phyloP scores from a whole-genome alignment of 2,329 filamentous ascomycete species.

The Trichophyton simii region DNA sequence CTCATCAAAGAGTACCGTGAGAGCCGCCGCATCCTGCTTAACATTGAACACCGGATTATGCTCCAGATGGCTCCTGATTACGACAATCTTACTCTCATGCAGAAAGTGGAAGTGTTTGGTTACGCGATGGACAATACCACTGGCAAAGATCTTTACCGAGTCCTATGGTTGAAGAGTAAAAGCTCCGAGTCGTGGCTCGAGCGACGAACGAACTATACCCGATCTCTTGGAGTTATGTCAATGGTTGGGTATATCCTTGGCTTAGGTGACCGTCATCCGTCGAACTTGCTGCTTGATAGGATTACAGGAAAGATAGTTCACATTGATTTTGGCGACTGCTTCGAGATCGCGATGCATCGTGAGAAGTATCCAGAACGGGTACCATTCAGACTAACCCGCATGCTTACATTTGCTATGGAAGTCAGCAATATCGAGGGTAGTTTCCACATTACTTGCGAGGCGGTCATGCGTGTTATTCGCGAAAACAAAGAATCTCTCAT shows the following conservation, averaged over 20 bases:
- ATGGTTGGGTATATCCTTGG: constrained; percentile 99
- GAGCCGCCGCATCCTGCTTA: constrained; percentile 90
- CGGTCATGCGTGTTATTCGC: constrained; percentile 90
- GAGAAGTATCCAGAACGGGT: constrained; percentile 98
- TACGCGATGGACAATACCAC: constrained; percentile 99
- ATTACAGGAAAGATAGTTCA: constrained; percentile 95
- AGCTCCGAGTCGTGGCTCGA: constrained; percentile 97
- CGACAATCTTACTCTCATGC: constrained; percentile 96
- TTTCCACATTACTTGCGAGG: constrained; percentile 95
- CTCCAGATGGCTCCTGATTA: constrained; percentile 99
- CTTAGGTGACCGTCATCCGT: constrained; percentile 89
- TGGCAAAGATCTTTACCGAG: constrained; percentile 92
- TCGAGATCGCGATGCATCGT: constrained; percentile 98
- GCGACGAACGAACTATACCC: constrained; percentile 94
- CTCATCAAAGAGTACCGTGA: constrained; percentile 96
- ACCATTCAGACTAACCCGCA: constrained; percentile 91
- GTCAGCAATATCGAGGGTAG: constrained; percentile 99
- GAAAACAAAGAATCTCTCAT: constrained; percentile 98
- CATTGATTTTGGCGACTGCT: constrained; percentile 98
- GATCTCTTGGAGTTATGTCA: constrained; percentile 97
- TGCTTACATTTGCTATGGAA: constrained; percentile 99
- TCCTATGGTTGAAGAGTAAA: constrained; percentile 97
- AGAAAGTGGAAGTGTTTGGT: constrained; percentile 98
- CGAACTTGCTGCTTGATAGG: constrained; percentile 92
- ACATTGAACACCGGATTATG: constrained; percentile 99